Percentiles rank a stretch among this genome's conserved stretches.
These are phyloP conservation scores for Choanephora cucurbitarum DNA, from an alignment of 371 early-diverging fungal species.

Conservation along the genomic window DNA sequence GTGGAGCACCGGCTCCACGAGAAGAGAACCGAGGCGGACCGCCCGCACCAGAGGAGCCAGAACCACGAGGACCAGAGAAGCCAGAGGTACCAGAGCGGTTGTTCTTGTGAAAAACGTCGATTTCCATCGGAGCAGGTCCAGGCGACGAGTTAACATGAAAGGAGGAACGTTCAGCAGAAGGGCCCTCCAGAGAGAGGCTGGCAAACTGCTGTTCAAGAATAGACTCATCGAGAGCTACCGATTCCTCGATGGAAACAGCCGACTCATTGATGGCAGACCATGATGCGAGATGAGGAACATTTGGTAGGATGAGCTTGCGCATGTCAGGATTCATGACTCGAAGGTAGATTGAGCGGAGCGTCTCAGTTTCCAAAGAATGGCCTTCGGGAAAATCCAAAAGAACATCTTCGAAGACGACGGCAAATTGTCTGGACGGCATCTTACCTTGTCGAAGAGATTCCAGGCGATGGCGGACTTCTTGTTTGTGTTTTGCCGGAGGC, in stretches of 20 bases:
- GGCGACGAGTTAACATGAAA: no score
- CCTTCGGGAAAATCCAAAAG: conserved; percentile 2
- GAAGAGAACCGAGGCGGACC: no score
- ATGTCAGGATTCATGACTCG: conserved; percentile 5
- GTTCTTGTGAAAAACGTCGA: no score
- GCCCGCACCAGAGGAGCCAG: no score
- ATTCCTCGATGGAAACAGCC: conserved; percentile 6
- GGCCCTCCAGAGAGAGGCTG: no score
- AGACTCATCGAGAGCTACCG: neutral
- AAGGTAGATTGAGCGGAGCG: conserved; percentile 5
- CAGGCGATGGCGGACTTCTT: conserved; percentile 3
- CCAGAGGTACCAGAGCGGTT: no score
- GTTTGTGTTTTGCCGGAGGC: conserved; percentile 1
- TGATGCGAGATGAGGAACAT: neutral
- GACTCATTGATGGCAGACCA: neutral
- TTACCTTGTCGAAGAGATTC: conserved; percentile 7
- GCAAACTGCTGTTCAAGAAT: no score
- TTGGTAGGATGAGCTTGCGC: neutral
- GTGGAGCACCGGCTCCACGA: no score
- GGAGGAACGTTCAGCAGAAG: no score
- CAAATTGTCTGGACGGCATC: conserved; percentile 8
- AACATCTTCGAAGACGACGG: conserved; percentile 5
- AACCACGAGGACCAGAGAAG: conserved; percentile 4
- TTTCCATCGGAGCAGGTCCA: no score
- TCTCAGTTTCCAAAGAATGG: neutral